Percentiles rank a stretch among this genome's conserved stretches.
phyloP scores from a whole-genome alignment of 352 stramenopile genomes.

The Phytophthora kernoviae region DNA sequence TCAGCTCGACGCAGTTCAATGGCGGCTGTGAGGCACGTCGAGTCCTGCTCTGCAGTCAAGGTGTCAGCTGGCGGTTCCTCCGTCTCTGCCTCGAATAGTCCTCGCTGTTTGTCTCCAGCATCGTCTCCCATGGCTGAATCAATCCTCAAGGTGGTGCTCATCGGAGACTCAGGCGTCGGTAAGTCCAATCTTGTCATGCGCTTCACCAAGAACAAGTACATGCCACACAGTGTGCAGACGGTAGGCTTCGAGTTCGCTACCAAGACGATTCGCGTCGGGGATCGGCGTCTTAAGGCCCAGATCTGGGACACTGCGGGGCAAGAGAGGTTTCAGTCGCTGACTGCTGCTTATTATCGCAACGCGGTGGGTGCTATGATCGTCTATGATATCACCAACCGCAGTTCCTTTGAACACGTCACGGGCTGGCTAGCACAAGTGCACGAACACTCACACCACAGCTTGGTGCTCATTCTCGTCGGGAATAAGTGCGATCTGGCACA shows the following conservation, averaged over 20 bases:
- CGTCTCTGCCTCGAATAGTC: slow-evolving; percentile 51
- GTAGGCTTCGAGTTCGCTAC: slow-evolving; percentile 90
- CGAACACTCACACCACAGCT: slow-evolving; percentile 81
- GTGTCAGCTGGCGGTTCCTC: slow-evolving; percentile 32
- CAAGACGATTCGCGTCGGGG: slow-evolving; percentile 85
- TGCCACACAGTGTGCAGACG: slow-evolving; percentile 75
- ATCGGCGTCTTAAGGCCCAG: slow-evolving; percentile 86
- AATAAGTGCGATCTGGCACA: slow-evolving; percentile 91
- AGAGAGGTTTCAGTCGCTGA: slow-evolving; percentile 92
- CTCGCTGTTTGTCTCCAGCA: slow-evolving; percentile 45
- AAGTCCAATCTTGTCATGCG: slow-evolving; percentile 89
- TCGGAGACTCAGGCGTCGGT: slow-evolving; percentile 86
- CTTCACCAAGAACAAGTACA: slow-evolving; percentile 91
- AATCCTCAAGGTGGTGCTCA: slow-evolving; percentile 89
- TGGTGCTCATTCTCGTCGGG: slow-evolving; percentile 84
- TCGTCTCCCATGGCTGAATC: slow-evolving; percentile 40
- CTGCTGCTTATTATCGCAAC: slow-evolving; percentile 92
- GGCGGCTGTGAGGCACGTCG: slow-evolving; percentile 6
- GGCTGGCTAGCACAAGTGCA: slow-evolving; percentile 83
- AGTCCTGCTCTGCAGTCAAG: slow-evolving; percentile 5
- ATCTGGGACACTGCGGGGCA: slow-evolving; percentile 91
- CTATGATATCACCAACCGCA: slow-evolving; percentile 92
- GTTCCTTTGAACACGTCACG: slow-evolving; percentile 81
- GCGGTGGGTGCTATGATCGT: slow-evolving; percentile 92
- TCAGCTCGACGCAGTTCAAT: slow-evolving; percentile 38